These are phyloP conservation scores for Cercospora beticola DNA, from an alignment of 2,329 filamentous ascomycete genomes.

Conservation along the genomic window DNA sequence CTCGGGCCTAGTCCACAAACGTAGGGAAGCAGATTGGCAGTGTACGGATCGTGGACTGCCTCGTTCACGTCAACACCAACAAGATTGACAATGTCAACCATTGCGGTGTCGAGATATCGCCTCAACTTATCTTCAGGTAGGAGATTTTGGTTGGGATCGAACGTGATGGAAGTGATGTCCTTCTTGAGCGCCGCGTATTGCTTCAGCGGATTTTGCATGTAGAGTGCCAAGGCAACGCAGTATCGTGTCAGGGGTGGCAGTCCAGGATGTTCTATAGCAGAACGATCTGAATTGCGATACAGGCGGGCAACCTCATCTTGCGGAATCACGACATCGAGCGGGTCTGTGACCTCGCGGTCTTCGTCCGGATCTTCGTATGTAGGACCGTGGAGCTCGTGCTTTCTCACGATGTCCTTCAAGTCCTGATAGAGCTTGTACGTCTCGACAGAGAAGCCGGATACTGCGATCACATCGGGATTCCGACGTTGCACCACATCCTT, in stretches of 20 bases:
- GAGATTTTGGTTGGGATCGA: constrained; percentile 86
- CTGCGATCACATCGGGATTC: constrained; percentile 83
- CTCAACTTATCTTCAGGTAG: constrained; percentile 83
- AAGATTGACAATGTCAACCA: constrained; percentile 98
- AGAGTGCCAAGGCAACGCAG: constrained; percentile 83
- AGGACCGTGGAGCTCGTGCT: constrained; percentile 73
- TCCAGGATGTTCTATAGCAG: constrained; percentile 75
- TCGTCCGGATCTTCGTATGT: constrained; percentile 82
- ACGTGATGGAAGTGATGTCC: constrained; percentile 81
- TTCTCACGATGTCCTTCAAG: constrained; percentile 72
- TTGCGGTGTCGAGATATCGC: constrained; percentile 86
- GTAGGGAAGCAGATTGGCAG: constrained; percentile 84
- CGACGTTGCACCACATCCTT: constrained; percentile 75
- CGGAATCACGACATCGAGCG: constrained; percentile 83
- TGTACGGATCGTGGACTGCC: constrained; percentile 75
- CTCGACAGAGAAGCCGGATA: constrained; percentile 86
- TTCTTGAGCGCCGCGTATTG: constrained; percentile 92
- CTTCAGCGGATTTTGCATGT: constrained; percentile 93
- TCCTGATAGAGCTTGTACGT: constrained; percentile 81
- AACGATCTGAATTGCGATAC: constrained; percentile 86
- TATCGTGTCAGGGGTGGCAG: constrained; percentile 79
- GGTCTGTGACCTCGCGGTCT: constrained; percentile 72
- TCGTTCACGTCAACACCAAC: constrained; percentile 95
- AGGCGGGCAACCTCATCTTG: constrained; percentile 97
- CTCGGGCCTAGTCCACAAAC: constrained; percentile 87